Evolutionary conservation across 2,329 filamentous ascomycete genomes (phyloP).

Genomic region (Thyridium curvatum): DNA sequence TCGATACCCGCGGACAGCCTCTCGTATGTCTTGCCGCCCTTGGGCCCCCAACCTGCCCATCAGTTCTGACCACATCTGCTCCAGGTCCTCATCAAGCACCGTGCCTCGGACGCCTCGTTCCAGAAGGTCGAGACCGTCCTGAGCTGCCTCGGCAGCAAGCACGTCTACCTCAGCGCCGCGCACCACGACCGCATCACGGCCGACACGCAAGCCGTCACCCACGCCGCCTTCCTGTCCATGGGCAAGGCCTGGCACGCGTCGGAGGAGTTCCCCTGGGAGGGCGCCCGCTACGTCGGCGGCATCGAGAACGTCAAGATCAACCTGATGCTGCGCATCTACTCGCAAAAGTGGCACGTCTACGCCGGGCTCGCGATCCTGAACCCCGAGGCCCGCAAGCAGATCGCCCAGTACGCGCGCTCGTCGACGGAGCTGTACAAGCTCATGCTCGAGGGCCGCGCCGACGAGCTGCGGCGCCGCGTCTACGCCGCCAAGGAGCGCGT

Average conservation of each 20-base stretch:
- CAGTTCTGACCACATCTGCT: neutral
- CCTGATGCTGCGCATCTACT: slow-evolving; percentile 92
- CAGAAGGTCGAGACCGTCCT: slow-evolving; percentile 75
- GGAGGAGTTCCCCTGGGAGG: slow-evolving; percentile 93
- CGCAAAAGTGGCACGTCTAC: slow-evolving; percentile 99
- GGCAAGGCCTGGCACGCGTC: slow-evolving; percentile 96
- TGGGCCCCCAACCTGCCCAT: neutral
- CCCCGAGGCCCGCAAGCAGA: slow-evolving; percentile 85
- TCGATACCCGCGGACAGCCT: slow-evolving; percentile 84
- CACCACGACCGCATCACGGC: slow-evolving; percentile 96
- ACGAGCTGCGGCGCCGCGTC: slow-evolving; percentile 69
- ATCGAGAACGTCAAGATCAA: slow-evolving; percentile 99
- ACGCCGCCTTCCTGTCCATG: slow-evolving; percentile 96
- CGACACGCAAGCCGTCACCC: slow-evolving; percentile 95
- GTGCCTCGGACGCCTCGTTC: slow-evolving; percentile 71
- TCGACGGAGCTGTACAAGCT: slow-evolving; percentile 95
- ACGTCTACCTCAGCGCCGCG: slow-evolving; percentile 78
- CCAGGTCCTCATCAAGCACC: slow-evolving; percentile 81
- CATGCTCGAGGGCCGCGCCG: slow-evolving; percentile 80
- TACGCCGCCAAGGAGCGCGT: slow-evolving; percentile 61
- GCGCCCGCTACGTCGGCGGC: slow-evolving; percentile 89
- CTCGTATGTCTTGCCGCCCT: slow-evolving; percentile 49
- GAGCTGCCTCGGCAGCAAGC: slow-evolving; percentile 75
- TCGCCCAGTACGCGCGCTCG: slow-evolving; percentile 85
- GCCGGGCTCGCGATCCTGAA: slow-evolving; percentile 96